Evolutionary conservation across 2,329 filamentous ascomycete genomes (phyloP), one percentile per base, ranked within the genome.

Genomic region (Fusarium mangiferae): DNA sequence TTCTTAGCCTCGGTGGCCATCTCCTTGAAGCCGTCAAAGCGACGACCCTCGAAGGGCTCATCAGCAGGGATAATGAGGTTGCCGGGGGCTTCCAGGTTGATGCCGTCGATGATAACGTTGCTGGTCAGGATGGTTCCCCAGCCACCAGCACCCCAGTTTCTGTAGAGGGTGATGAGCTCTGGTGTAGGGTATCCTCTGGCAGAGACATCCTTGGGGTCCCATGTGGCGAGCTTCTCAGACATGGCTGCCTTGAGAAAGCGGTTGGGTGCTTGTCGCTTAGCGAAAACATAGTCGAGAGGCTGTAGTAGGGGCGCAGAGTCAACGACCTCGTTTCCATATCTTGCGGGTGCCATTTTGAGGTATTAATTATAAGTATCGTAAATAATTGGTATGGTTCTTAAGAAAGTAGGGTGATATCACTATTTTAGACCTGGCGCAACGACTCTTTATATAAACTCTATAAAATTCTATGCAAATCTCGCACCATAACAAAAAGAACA

Each of bases 221-320:
- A 75, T 28, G 68, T 66, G n/a, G 72, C 44, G 2, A 74, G 56
- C 42, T 66, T 66, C 26, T 74, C 68, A 11, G 72, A 69, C 28
- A 75, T 75, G 2, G 72, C 72, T 6, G 72, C 72, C 62, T 74
- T 74, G 41, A 74, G 65, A 39, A 75, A 70, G 17, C 57, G 64
- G 20, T 75, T 75, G 17, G 65, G 60, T 4, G 59, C 72, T 9
- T 63, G 68, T 49, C 55, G 57, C 18, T 66, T 73, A 9, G 72
- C 52, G 5, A 75, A 72, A 8, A 61, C 39, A 52, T 70, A 74
- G 12, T 60, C 65, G 14, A 74, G 57, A 24, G 72, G 72, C 12
- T 73, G 38, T 2, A 73, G 26, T 13, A 73, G 48, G 28, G 70
- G 70, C 9, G 70, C 58, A 39, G 66, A 56, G 42, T 74, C 70